Conservation (phyloP, 192 early-diverging fungal species). For the Podila horticola region DNA sequence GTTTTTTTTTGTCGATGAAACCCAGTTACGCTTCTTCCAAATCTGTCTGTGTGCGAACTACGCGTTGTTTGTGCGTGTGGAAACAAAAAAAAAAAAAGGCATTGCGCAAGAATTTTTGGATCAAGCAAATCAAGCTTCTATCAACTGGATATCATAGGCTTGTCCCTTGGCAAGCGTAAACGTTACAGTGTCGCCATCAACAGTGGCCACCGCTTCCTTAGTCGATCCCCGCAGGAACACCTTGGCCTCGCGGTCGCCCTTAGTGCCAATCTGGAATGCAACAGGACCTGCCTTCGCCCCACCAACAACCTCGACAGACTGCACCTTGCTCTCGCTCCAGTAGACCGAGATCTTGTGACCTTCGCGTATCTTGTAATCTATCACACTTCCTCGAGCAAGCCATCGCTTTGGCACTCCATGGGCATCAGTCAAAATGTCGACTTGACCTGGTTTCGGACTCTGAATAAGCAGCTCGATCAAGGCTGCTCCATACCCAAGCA, state of each 20-base stretch:
- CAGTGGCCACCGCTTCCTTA: background rate
- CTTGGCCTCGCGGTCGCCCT: slow-evolving; percentile 6
- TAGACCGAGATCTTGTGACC: slow-evolving; percentile 16
- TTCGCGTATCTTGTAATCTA: slow-evolving; percentile 28
- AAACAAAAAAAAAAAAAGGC: too few relatives aligned
- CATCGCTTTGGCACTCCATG: slow-evolving; percentile 28
- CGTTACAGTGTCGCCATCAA: slow-evolving; percentile 11
- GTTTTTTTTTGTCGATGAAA: too few relatives aligned
- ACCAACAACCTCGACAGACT: background rate
- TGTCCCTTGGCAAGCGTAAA: slow-evolving; percentile 26
- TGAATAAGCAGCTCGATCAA: slow-evolving; percentile 45
- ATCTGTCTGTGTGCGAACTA: too few relatives aligned
- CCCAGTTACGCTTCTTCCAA: too few relatives aligned
- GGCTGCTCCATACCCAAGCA: slow-evolving; percentile 28
- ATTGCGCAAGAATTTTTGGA: too few relatives aligned
- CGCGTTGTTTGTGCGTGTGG: too few relatives aligned
- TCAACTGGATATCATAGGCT: slow-evolving; percentile 30
- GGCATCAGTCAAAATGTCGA: slow-evolving; percentile 18
- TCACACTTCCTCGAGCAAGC: slow-evolving; percentile 13
- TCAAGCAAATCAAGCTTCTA: slow-evolving; percentile 7
- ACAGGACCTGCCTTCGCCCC: slow-evolving; percentile 4
- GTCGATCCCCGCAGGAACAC: slow-evolving; percentile 6
- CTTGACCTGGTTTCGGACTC: slow-evolving; percentile 8
- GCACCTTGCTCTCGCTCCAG: slow-evolving; percentile 19
- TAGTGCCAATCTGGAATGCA: slow-evolving; percentile 15